phyloP scores from a whole-genome alignment of 257 asterid species.

The Solanum pimpinellifolium region DNA sequence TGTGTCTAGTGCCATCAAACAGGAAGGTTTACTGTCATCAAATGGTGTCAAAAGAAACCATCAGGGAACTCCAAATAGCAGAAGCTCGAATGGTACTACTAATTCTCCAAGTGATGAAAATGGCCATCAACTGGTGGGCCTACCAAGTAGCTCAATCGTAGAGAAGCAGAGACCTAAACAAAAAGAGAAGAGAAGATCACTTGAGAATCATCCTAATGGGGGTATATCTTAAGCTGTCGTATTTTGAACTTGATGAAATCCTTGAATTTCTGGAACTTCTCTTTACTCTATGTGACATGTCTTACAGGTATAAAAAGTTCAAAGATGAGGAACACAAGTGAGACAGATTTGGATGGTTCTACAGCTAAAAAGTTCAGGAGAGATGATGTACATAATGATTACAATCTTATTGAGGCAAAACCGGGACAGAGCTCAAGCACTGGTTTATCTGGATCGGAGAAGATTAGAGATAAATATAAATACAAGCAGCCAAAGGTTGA shows the following conservation, averaged over 20 bases:
- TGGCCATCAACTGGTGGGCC: conserved; percentile 30
- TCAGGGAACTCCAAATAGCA: conserved; percentile 25
- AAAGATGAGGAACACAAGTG: conserved; percentile 47
- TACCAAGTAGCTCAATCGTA: conserved; percentile 20
- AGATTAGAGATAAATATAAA: background rate
- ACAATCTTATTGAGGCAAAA: conserved; percentile 45
- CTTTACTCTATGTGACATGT: conserved; percentile 2
- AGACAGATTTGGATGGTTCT: conserved; percentile 39
- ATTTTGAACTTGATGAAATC: background rate
- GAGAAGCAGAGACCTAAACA: conserved; percentile 30
- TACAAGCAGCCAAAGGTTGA: conserved; percentile 14
- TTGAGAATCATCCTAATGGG: conserved; percentile 33
- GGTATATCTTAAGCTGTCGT: conserved; percentile 33
- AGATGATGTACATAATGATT: conserved; percentile 35
- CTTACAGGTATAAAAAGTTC: conserved; percentile 30
- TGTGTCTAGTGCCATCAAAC: conserved; percentile 25
- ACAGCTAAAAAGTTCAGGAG: conserved; percentile 61
- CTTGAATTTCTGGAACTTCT: background rate
- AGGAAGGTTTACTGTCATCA: conserved; percentile 48
- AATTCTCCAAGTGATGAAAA: conserved; percentile 38
- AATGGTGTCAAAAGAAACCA: conserved; percentile 35
- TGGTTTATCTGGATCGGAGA: conserved; percentile 13
- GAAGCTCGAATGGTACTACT: conserved; percentile 26
- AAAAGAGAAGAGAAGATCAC: conserved; percentile 32
- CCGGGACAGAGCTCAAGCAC: conserved; percentile 39